Evolutionary conservation across 116 monocot genomes (phyloP), one percentile per base, ranked within the genome.

Genomic region (Iris pallida): DNA sequence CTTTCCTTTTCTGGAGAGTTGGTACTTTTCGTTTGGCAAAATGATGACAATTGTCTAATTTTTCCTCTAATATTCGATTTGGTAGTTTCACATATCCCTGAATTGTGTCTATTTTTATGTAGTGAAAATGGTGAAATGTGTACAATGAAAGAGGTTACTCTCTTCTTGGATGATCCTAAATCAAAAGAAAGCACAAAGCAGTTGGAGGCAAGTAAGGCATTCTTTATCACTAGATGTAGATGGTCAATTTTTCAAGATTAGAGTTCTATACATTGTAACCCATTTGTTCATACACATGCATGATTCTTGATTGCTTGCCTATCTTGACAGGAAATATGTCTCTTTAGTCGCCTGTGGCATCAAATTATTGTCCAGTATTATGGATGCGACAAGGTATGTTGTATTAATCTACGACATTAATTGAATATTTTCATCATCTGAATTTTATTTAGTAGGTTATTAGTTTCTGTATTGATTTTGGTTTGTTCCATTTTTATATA

Each of bases 101-200:
- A 7, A 54, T n/a, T 4, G 1, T 46, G n/a, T n/a, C n/a, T 64
- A 20, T 59, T 68, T 63, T 68, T 8, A 57, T 75, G 10, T 57
- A 98, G 97, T 84, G 97, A 98, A 68, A 89, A 85, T 78, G 97
- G 97, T 71, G 97, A 98, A 87, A 98, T 98, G 97, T 93, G 97
- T 79, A 93, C 97, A 56, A 98, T 98, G 89, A n/a, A n/a, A n/a
- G 97, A 98, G 71, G 97, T 98, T 52, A 90, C 93, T 51, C 92
- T 98, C 47, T 97, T 92, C 74, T 63, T 79, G 63, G 97, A 98
- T 82, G 97, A 98, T 93, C 80, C 93, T 20, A 98, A 93, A 57
- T 98, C 97, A 76, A 97, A 82, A 80, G 97, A 98, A 86, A 87
- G 97, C 86, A 88, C 87, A 66, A 92, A 93, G 69, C 97, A 98